Evolutionary conservation across 352 stramenopile genomes (phyloP).

Genomic region (Phytophthora pluvialis): DNA sequence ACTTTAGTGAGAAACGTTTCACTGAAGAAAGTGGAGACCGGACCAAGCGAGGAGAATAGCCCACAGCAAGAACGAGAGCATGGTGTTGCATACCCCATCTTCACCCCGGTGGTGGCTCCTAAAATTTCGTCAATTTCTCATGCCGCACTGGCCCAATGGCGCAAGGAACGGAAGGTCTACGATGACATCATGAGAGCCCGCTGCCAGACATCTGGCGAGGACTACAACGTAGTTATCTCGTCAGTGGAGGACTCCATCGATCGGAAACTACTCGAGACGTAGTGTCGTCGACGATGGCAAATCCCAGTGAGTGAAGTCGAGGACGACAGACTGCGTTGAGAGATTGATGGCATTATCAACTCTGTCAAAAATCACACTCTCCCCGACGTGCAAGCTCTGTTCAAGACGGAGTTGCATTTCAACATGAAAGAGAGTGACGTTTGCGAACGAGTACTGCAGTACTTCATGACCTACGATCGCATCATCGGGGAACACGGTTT

Average conservation of each 20-base stretch:
- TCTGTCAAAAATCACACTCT: conserved; percentile 15
- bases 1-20: conserved; percentile 20
- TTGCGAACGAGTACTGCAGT: conserved; percentile 14
- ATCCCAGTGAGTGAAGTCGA: neutral
- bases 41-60: neutral
- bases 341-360: conserved; percentile 9
- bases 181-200: conserved; percentile 14
- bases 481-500: conserved; percentile 14
- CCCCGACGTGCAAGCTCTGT: conserved; percentile 20
- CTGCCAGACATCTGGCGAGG: neutral
- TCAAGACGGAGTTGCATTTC: conserved; percentile 17
- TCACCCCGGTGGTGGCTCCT: conserved; percentile 1
- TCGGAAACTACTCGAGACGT: conserved; percentile 7
- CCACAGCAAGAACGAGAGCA: neutral
- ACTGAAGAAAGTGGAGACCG: conserved; percentile 10
- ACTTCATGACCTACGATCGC: conserved; percentile 12
- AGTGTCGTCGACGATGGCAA: neutral
- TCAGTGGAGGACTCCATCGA: conserved; percentile 8
- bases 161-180: conserved; percentile 2
- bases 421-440: conserved; percentile 19
- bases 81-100: conserved; percentile 4
- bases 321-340: neutral
- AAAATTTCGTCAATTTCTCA: conserved; percentile 13
- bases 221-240: neutral
- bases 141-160: conserved; percentile 9